A percentile compares a stretch with the other conserved stretches of the same genome.
Conservation (phyloP, 345 rosid genomes). For the Hirschfeldia incana region DNA sequence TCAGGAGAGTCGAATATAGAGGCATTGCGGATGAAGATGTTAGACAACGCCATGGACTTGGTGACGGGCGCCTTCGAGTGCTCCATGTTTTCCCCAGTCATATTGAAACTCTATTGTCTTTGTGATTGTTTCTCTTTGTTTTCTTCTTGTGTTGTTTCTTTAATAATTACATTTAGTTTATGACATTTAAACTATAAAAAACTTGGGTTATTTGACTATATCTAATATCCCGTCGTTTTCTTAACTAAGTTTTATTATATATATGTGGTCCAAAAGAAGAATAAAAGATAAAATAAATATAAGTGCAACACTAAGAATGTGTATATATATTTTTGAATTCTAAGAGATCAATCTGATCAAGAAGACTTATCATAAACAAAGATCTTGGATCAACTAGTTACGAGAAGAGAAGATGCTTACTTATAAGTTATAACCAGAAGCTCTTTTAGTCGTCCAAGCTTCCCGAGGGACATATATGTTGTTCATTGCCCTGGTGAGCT, state of each 20-base stretch:
- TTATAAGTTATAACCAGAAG: too few species aligned
- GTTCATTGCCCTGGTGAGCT: too few species aligned
- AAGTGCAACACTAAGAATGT: not conserved
- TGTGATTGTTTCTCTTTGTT: not conserved
- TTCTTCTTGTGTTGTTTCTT: not conserved
- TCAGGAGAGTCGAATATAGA: not conserved
- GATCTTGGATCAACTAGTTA: not conserved
- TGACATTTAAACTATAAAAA: not conserved
- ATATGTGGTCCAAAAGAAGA: not conserved
- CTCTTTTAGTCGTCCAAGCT: too few species aligned
- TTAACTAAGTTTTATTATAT: not conserved
- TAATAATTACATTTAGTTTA: not conserved
- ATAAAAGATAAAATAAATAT: too few species aligned
- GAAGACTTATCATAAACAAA: not conserved
- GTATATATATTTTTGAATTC: not conserved
- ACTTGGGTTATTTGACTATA: not conserved
- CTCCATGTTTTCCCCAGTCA: constrained; percentile 2
- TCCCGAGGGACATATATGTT: too few species aligned
- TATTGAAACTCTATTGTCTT: not conserved
- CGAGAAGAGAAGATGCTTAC: not conserved
- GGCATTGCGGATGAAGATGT: not conserved
- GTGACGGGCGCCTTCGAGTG: not conserved
- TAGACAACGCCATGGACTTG: constrained; percentile 4
- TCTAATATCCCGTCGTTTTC: not conserved
- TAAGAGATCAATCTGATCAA: not conserved